Base-by-base conservation (phyloP, 495 filamentous ascomycete genomes). In the Hypomontagnella submonticulosa region DNA sequence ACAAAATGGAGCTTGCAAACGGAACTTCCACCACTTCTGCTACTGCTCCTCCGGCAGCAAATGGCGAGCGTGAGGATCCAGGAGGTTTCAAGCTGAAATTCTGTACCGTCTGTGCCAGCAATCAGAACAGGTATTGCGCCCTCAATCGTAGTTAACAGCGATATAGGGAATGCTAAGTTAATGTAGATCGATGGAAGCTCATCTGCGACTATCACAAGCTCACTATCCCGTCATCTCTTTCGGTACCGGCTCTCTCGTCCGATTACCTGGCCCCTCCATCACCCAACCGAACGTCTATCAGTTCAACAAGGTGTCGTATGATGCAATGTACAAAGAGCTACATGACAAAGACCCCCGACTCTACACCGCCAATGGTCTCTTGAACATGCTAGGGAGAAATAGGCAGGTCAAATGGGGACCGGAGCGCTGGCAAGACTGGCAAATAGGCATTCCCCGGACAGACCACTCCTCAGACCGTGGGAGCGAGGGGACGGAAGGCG, bases 351-450 rank as follows among this genome's bases (percentile, higher is more conserved):
- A 99, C 71, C 88, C 89, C 52, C 85, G 91, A 0, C 83, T 99
- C 2, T 99, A 99, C 77, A 87, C 87, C 50, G 88, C 88, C 15
- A 99, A 99, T 73, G 96, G 96, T 23, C 84, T 98, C 40, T 79
- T 99, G 41, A 93, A 92, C 71, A 98, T 99, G 96, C 84, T 99
- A 15, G 92, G 91, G 59, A 87, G 96, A 57, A 99, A 99, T 70
- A 85, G 92, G 52, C 82, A 84, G 34, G 88, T 99, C 70, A 99
- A 99, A 80, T 93, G 88, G 86, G 91, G 91, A 3, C 96, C 96
- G 1, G 96, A 99, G 77, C 87, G 96, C 44, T 99, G 96, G 91
- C 96, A 99, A 75, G 93, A 99, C 75, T 99, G 96, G 95, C 85
- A 90, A 19, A 81, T 96, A 5, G 96, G 96, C 0, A 79, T 89